These are phyloP conservation scores for Aspergillus tanneri DNA, from an alignment of 2,329 filamentous ascomycete genomes.

Conservation along the genomic window DNA sequence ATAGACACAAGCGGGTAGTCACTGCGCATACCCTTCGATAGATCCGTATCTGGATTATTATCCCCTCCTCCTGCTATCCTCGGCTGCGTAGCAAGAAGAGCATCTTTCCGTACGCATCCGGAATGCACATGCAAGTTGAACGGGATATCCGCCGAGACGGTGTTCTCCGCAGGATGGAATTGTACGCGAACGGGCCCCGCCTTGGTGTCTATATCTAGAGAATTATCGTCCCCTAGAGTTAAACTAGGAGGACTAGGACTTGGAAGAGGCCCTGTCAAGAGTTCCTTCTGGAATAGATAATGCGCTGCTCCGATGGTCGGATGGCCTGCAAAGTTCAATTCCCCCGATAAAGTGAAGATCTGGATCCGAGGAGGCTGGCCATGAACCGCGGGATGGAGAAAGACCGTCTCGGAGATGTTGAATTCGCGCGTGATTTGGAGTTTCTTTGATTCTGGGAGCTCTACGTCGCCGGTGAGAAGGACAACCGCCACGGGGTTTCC, in stretches of 20 bases:
- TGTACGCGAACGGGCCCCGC: neutral
- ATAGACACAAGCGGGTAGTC: neutral
- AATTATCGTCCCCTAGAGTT: too few species aligned
- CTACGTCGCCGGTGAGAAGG: conserved; percentile 10
- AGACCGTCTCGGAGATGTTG: conserved; percentile 64
- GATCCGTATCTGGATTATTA: neutral
- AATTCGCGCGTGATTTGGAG: conserved; percentile 61
- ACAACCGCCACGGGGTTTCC: conserved; percentile 7
- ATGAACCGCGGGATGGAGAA: conserved; percentile 52
- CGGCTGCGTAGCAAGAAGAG: neutral
- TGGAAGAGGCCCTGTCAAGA: neutral
- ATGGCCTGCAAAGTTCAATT: conserved; percentile 64
- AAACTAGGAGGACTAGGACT: neutral
- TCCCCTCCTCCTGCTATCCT: neutral
- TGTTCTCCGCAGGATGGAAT: neutral
- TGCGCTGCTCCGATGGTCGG: conserved; percentile 55
- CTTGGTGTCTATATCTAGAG: too few species aligned
- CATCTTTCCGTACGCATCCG: neutral
- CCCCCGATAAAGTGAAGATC: conserved; percentile 57
- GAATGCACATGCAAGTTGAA: conserved; percentile 1
- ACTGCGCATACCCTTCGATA: too few species aligned
- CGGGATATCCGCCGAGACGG: neutral
- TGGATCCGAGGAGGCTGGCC: conserved; percentile 49
- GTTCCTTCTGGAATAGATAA: conserved; percentile 37
- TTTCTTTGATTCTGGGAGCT: conserved; percentile 57